Conservation (phyloP, 2,329 filamentous ascomycete genomes). For the Dothistroma pini region DNA sequence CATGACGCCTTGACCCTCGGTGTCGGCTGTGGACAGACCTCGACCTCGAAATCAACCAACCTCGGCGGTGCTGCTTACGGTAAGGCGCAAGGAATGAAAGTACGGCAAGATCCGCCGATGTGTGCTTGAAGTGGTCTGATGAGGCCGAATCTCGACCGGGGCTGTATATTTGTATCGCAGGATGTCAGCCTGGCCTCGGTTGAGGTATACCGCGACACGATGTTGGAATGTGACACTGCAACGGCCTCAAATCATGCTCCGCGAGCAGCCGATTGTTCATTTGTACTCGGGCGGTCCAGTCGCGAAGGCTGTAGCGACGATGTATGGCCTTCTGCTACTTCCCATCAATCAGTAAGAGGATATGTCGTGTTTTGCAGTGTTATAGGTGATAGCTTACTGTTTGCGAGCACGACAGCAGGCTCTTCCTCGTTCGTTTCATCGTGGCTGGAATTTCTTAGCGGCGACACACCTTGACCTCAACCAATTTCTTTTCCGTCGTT, state of each 20-base stretch:
- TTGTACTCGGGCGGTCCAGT: background rate
- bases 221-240: background rate
- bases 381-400: background rate
- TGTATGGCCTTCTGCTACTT: background rate
- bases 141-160: background rate
- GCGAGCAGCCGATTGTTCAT: no score
- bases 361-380: background rate
- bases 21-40: background rate
- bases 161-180: background rate
- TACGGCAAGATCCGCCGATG: background rate
- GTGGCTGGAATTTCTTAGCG: background rate
- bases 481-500: background rate
- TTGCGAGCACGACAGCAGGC: background rate
- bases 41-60: background rate
- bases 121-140: background rate
- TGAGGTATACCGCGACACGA: background rate
- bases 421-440: background rate
- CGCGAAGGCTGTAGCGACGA: background rate
- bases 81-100: background rate
- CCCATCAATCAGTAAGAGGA: background rate
- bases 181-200: background rate
- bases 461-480: background rate
- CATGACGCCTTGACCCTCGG: slow-evolving; percentile 4
- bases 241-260: background rate
- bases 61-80: background rate